phyloP scores from a whole-genome alignment of 2,329 filamentous ascomycete species.

The Clarireedia hainanense region DNA sequence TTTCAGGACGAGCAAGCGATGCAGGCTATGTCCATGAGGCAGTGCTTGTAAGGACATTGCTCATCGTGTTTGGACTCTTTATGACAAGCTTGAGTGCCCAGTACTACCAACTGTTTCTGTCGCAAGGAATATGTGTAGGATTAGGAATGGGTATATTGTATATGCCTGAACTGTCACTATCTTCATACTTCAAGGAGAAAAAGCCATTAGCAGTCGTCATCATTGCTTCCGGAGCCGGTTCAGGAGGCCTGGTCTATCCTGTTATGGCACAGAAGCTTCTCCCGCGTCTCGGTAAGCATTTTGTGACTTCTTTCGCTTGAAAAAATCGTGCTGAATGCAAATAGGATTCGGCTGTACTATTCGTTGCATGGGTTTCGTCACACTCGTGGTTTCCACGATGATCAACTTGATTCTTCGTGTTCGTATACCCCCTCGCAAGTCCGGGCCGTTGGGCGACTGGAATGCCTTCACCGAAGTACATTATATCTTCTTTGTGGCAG shows the following conservation, averaged over 20 bases:
- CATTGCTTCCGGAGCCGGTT: background rate
- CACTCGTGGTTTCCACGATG: background rate
- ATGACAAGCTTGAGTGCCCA: background rate
- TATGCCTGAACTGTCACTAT: background rate
- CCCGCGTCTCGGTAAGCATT: background rate
- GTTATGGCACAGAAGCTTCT: background rate
- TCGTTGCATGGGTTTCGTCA: background rate
- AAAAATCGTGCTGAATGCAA: background rate
- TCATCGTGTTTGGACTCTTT: background rate
- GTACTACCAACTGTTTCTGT: background rate
- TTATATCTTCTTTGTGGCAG: background rate
- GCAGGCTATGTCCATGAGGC: background rate
- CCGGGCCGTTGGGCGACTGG: background rate
- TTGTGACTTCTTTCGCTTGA: background rate
- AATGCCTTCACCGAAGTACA: background rate
- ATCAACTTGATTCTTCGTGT: background rate
- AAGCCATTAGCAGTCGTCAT: background rate
- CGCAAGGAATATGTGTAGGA: background rate
- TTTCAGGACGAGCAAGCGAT: background rate
- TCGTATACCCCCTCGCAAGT: background rate
- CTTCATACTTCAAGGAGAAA: background rate
- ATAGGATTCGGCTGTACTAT: background rate
- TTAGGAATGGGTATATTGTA: background rate
- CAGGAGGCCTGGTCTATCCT: background rate
- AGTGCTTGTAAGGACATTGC: background rate